phyloP scores from a whole-genome alignment of 192 early-diverging fungal species.

The Umbelopsis sp. region DNA sequence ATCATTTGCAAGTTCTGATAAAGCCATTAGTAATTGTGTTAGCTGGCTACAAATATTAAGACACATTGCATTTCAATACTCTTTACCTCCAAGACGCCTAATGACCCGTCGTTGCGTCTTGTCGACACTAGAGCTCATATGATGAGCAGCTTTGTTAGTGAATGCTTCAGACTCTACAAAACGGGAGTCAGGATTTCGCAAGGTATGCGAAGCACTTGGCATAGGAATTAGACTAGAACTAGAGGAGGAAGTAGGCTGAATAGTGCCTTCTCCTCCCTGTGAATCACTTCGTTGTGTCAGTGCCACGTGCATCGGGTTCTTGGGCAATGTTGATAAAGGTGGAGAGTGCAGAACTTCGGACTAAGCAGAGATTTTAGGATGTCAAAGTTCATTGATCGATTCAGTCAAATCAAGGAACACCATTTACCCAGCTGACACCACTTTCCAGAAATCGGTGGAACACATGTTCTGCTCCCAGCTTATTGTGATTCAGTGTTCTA shows the following conservation, averaged over 20 bases:
- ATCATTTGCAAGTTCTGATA: constrained; percentile 68
- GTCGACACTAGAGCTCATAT: constrained; percentile 74
- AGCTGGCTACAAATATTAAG: no score
- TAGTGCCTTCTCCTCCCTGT: constrained; percentile 13
- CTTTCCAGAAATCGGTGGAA: constrained; percentile 92
- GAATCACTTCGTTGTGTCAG: constrained; percentile 32
- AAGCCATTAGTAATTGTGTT: neutral
- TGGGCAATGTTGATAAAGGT: constrained; percentile 69
- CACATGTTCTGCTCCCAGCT: constrained; percentile 83
- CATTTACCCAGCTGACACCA: constrained; percentile 68
- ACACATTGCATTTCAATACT: neutral
- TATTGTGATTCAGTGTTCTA: constrained; percentile 85
- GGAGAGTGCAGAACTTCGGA: constrained; percentile 74
- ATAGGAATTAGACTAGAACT: constrained; percentile 46
- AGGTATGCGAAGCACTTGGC: constrained; percentile 58
- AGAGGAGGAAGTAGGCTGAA: constrained; percentile 34
- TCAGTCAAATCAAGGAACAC: neutral
- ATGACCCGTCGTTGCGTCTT: constrained; percentile 76
- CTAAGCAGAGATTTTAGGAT: constrained; percentile 29
- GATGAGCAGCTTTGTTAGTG: constrained; percentile 83
- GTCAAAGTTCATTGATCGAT: neutral
- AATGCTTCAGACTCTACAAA: constrained; percentile 93
- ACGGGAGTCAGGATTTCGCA: constrained; percentile 74
- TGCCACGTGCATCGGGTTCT: constrained; percentile 67
- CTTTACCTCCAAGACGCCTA: constrained; percentile 63